A percentile compares a stretch with the other conserved stretches of the same genome.
Conservation (phyloP, 192 early-diverging fungal species). For the Coemansia sp. region DNA sequence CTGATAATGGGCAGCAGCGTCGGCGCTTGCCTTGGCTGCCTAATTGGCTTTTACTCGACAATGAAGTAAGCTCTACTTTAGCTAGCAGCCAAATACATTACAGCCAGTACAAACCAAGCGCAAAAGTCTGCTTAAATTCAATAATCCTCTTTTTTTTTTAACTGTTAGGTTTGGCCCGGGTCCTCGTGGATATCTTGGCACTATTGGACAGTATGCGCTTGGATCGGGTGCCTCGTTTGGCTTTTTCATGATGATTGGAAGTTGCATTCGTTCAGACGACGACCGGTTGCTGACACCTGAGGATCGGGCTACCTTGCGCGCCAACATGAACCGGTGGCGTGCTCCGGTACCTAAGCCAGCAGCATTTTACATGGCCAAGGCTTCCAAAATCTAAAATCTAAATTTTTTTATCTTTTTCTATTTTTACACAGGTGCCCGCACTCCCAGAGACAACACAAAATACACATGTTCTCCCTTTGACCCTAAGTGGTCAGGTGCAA, state of each 20-base stretch:
- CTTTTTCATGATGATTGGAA: constrained; percentile 72
- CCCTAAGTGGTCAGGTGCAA: no score
- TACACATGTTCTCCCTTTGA: no score
- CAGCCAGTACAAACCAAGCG: background rate
- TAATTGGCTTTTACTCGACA: constrained; percentile 53
- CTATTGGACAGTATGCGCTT: constrained; percentile 69
- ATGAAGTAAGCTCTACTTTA: constrained; percentile 53
- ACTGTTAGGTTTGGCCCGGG: constrained; percentile 63
- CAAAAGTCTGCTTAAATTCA: no score
- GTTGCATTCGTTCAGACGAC: constrained; percentile 51
- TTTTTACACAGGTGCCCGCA: no score
- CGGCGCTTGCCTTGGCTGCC: constrained; percentile 51
- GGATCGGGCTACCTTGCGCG: constrained; percentile 22
- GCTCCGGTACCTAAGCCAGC: constrained; percentile 19
- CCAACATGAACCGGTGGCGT: constrained; percentile 38
- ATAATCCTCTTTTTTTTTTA: background rate
- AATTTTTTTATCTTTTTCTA: no score
- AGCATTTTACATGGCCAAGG: constrained; percentile 31
- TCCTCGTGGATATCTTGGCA: constrained; percentile 62
- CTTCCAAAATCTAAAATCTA: constrained; percentile 9
- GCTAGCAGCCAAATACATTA: no score
- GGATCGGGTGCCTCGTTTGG: constrained; percentile 77
- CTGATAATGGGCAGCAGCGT: constrained; percentile 53
- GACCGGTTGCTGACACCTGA: constrained; percentile 19
- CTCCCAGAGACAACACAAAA: no score